phyloP scores from a whole-genome alignment of 2,329 filamentous ascomycete species.

The Botrytis squamosa region DNA sequence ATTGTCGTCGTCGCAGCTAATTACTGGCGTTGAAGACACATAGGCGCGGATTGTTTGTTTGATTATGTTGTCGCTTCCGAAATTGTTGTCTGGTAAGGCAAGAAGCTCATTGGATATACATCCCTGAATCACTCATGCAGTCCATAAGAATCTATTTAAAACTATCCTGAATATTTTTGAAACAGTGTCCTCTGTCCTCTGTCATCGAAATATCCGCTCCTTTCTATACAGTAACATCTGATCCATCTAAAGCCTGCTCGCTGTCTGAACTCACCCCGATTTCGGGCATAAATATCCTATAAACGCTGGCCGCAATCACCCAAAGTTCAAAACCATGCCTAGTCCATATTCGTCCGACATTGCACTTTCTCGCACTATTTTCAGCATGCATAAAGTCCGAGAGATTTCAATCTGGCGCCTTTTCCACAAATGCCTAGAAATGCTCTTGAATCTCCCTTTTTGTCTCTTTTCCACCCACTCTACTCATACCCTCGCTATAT shows the following conservation, averaged over 20 bases:
- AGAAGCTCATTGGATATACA: background rate
- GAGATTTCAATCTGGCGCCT: accelerated
- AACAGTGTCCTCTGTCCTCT: background rate
- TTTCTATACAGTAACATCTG: too few species aligned
- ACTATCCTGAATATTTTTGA: background rate
- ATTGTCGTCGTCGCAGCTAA: background rate
- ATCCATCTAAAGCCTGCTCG: too few species aligned
- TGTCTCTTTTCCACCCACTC: accelerated
- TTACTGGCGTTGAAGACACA: background rate
- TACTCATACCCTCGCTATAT: background rate
- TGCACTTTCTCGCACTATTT: background rate
- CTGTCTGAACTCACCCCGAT: too few species aligned
- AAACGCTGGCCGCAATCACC: background rate
- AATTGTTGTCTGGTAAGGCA: background rate
- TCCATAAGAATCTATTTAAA: accelerated
- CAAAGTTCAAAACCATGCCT: background rate
- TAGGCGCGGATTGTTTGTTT: background rate
- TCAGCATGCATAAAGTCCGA: accelerated
- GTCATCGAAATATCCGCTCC: too few species aligned
- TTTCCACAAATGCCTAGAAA: background rate
- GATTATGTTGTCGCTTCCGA: background rate
- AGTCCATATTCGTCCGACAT: accelerated
- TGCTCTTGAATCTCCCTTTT: background rate
- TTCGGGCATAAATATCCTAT: accelerated
- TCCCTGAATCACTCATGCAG: too few species aligned